A percentile compares a stretch with the other conserved stretches of the same genome.
These are phyloP conservation scores for Beauveria medogensis DNA, from an alignment of 2,329 filamentous ascomycete genomes.

Conservation along the genomic window DNA sequence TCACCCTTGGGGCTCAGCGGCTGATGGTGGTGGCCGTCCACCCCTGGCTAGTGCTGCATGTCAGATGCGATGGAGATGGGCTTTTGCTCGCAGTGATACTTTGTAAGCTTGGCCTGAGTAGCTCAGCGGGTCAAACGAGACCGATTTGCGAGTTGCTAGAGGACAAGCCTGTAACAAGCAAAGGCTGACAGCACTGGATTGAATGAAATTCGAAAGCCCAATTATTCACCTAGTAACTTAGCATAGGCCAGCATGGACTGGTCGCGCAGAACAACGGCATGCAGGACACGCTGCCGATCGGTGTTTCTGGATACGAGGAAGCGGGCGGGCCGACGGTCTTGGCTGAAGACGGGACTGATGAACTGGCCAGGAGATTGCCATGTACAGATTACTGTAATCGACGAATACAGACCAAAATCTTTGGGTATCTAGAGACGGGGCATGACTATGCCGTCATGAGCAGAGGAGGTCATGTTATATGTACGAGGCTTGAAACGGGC, in stretches of 20 bases:
- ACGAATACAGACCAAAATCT: not conserved
- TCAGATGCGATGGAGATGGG: not conserved
- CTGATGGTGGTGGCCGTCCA: not conserved
- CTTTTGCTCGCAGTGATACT: not conserved
- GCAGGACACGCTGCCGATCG: not conserved
- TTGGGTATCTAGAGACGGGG: not conserved
- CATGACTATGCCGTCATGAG: not conserved
- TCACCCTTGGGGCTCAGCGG: not conserved
- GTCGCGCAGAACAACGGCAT: not conserved
- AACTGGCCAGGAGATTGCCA: not conserved
- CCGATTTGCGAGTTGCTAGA: not conserved
- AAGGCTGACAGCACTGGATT: not conserved
- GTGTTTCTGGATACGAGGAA: constrained; percentile 3
- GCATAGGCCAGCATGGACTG: not conserved
- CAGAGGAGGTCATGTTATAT: not conserved
- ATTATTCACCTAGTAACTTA: too few relatives aligned
- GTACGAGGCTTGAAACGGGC: not conserved
- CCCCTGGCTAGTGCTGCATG: not conserved
- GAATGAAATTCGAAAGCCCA: too few relatives aligned
- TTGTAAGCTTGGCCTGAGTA: not conserved
- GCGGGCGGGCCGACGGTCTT: not conserved
- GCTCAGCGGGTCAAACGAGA: not conserved
- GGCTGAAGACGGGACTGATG: not conserved
- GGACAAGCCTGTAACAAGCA: too few relatives aligned
- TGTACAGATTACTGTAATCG: not conserved